Conservation (phyloP, 2,329 filamentous ascomycete genomes). For the Mycosphaerella arachidis region DNA sequence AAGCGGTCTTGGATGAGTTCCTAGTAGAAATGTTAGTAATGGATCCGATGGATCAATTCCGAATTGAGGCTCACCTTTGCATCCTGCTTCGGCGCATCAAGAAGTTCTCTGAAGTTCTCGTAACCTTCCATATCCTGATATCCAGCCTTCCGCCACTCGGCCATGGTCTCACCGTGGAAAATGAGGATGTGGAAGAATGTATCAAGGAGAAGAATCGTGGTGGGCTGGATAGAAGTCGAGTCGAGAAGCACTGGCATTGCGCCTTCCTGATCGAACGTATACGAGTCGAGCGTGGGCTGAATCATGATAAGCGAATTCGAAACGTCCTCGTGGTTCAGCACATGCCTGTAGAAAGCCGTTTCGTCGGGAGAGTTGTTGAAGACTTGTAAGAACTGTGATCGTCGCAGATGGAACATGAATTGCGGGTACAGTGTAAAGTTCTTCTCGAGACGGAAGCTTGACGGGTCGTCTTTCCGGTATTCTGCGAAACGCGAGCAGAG, state of each 20-base stretch:
- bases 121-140: slow-evolving; percentile 98
- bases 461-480: slow-evolving; percentile 96
- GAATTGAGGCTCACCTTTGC: slow-evolving; percentile 63
- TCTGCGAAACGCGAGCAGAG: slow-evolving; percentile 95
- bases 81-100: slow-evolving; percentile 94
- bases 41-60: background rate
- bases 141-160: slow-evolving; percentile 95
- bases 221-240: slow-evolving; percentile 91
- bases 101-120: slow-evolving; percentile 83
- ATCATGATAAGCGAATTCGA: slow-evolving; percentile 98
- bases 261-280: slow-evolving; percentile 93
- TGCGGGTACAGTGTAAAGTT: slow-evolving; percentile 99
- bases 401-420: slow-evolving; percentile 98
- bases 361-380: slow-evolving; percentile 99
- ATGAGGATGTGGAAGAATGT: slow-evolving; percentile 99
- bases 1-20: slow-evolving; percentile 97
- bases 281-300: slow-evolving; percentile 93
- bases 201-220: slow-evolving; percentile 88
- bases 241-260: slow-evolving; percentile 91
- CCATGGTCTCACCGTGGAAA: slow-evolving; percentile 96
- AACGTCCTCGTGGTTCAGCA: slow-evolving; percentile 94
- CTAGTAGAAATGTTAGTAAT: slow-evolving; percentile 42
- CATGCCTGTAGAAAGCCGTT: slow-evolving; percentile 97
- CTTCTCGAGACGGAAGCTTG: slow-evolving; percentile 94
- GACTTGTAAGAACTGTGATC: slow-evolving; percentile 95